Percentiles rank a stretch among this genome's conserved stretches.
Conservation (phyloP, 2,329 filamentous ascomycete species). For the Penicillium glabrum region DNA sequence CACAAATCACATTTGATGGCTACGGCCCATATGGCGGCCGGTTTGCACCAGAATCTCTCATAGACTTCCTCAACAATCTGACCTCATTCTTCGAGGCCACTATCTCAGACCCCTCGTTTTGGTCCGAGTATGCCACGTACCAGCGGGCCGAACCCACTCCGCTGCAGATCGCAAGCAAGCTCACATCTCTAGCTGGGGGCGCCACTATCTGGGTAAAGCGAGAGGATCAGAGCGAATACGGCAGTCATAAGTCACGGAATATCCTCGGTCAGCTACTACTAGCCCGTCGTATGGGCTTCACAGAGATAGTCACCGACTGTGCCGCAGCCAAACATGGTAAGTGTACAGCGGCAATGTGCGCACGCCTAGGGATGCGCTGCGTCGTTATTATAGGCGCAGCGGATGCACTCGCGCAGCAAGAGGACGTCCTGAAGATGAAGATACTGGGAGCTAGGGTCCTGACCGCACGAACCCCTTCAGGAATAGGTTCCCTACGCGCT, state of each 20-base stretch:
- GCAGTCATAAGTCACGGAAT: constrained; percentile 25
- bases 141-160: constrained; percentile 18
- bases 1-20: constrained; percentile 20
- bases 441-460: constrained; percentile 23
- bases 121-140: constrained; percentile 24
- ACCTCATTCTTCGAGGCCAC: constrained; percentile 24
- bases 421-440: constrained; percentile 24
- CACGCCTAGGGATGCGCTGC: constrained; percentile 20
- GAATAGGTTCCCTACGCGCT: constrained; percentile 23
- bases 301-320: constrained; percentile 26
- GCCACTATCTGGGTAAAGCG: constrained; percentile 28
- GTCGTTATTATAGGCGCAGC: constrained; percentile 25
- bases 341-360: constrained; percentile 24
- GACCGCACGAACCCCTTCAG: constrained; percentile 21
- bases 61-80: constrained; percentile 26
- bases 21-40: constrained; percentile 28
- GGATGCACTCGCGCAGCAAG: constrained; percentile 18
- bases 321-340: constrained; percentile 26
- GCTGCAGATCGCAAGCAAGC: constrained; percentile 17
- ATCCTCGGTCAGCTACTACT: constrained; percentile 24
- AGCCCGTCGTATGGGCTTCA: constrained; percentile 21
- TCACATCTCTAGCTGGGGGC: constrained; percentile 17
- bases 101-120: constrained; percentile 26
- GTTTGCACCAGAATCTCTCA: constrained; percentile 29
- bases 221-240: constrained; percentile 24